Evolutionary conservation across 495 filamentous ascomycete species (phyloP), one percentile per base, ranked within the genome.

Genomic region (Lasiosphaeria hispida): DNA sequence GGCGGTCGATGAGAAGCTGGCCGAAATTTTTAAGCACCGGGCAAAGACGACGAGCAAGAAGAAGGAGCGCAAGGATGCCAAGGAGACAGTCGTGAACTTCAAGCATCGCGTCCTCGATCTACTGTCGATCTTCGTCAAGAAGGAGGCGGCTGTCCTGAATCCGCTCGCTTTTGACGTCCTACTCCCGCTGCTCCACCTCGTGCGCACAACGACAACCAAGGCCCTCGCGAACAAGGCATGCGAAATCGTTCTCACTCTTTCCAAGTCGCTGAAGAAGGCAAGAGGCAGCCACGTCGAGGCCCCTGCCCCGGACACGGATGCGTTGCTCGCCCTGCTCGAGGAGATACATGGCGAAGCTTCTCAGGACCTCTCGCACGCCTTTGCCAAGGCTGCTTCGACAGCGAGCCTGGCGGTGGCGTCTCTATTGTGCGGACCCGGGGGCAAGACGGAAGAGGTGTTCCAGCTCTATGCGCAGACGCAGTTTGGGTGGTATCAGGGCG

Each of bases 71-170:
- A 90, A 88, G 68, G 87, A 90, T 57, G 90, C 94, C 44, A 91
- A 89, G 64, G 88, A 93, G 53, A 89, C 81, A n/a, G 89, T 97
- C 64, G 74, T 94, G 62, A 91, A 93, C 72, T 96, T 97, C 83
- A 98, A 98, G 78, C 88, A 87, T 74, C 87, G 92, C 37, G 86
- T 97, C 8, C 76, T 98, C 11, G 94, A 97, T 64, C 77, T 97
- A 0, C 79, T 97, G 18, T 82, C 88, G 59, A 88, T 95, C 59
- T 97, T 87, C 70, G 79, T 92, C 59, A 95, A 91, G 70, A 86
- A 90, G 60, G 83, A 91, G 69, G 84, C 89, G 47, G 72, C 78
- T 18, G 78, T 85, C 53, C 70, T 79, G 10, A 85, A 86, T 49
- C 67, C 82, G 0, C 75, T 91, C 0, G 80, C 85, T 0, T 80